Evolutionary conservation across 2,329 filamentous ascomycete species (phyloP), one percentile per base, ranked within the genome.

Genomic region (Coleophoma crateriformis): DNA sequence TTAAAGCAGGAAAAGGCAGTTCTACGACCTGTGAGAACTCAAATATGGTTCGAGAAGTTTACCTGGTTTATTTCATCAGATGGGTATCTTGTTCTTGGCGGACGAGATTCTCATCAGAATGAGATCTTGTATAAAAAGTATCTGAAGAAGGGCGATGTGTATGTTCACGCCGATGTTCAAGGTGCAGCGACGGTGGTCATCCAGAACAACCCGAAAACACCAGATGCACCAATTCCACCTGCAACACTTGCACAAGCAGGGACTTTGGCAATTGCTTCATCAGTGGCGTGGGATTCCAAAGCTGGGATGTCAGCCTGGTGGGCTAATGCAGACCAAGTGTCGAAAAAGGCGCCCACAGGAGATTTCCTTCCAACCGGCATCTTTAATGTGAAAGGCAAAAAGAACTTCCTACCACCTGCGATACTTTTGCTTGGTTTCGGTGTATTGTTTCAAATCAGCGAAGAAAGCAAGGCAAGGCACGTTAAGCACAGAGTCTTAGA

Each of bases 41-140:
- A 85, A 57, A 80, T 91, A 61, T 99, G 94, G 94, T 99, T 96
- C 58, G 94, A 99, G 63, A 99, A 99, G 68, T 99, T 96, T 61
- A 75, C 84, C 27, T 97, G 90, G 78, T 99, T 99, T 70, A 81
- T 97, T 58, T 96, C 91, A 1, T 95, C 90, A 0, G 94, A 99
- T 63, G 91, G 92, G 4, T 96, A 97, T 65, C 77, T 99, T 6
- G 88, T 97, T 1, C 77, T 99, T 14, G 92, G 84, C 41, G 92
- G 90, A 14, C 90, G 89, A 54, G 94, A 99, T 70, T 79, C 84
- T 2, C 86, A 89, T 60, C 94, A 99, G 65, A 90, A 87, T 61
- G 94, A 99, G 66, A 85, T 91, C 38, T 74, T 99, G n/a, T 99
- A 97, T 71, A 84, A 85, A 54, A 82, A 82, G 20, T 85, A 97